Evolutionary conservation across 2,329 filamentous ascomycete genomes (phyloP), one percentile per base, ranked within the genome.

Genomic region (Sporothrix globosa): DNA sequence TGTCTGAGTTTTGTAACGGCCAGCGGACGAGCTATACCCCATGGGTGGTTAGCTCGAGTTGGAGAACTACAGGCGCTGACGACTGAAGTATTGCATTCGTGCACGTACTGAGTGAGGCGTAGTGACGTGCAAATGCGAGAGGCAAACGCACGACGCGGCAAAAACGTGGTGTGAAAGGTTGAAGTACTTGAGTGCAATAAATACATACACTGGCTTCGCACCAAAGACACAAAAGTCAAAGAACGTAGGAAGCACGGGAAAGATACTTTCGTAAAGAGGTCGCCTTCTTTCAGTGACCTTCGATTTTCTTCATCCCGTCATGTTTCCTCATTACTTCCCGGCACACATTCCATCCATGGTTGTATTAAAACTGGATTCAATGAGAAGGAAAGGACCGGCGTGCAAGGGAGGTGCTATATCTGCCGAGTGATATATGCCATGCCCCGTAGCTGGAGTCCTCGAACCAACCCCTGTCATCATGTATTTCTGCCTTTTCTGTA

Each of bases 301-400:
- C 11, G 41, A 19, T 63, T 13, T 4, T 46, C 17, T 21, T 52
- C 24, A 10, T 50, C 41, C 30, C 30, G n/a, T 39, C 30, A 4
- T 34, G 11, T 11, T 30, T 10, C 41, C 50, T 27, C 34, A 19
- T 60, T 41, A 19, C 34, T 68, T 24, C 19, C 46, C n/a, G 3
- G 19, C 54, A 52, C 53, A 41, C 10, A 21, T 21, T 21, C 67
- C 67, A 61, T n/a, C 68, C 68, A 63, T 63, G 30, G 68, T 69
- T 63, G 68, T 69, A 61, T 44, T 46, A 52, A 54, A 63, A 69
- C 68, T 69, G 56, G 68, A 46, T 63, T 69, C 63, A 39, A 24
- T 39, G 46, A 50, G 46, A 39, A 66, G 5, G 19, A 52, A 52
- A 39, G 46, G 44, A 24, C 21, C 21, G 48, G 30, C 30, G 30